Evolutionary conservation across 2,329 filamentous ascomycete genomes (phyloP).

Genomic region (Talaromyces albobiverticillius): DNA sequence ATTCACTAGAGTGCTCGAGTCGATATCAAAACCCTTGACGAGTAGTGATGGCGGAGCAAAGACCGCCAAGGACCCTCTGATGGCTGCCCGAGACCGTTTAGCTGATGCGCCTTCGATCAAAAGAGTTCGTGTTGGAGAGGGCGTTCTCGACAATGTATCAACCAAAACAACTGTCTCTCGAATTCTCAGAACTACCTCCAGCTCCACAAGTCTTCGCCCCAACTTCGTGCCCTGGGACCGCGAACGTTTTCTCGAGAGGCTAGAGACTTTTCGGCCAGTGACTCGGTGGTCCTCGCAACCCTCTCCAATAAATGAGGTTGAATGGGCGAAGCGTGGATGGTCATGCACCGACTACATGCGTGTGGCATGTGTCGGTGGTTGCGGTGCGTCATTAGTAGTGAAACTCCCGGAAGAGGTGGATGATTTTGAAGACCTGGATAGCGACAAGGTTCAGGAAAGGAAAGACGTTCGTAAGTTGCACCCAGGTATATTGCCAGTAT

Average conservation of each 20-base stretch:
- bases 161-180: slow-evolving; percentile 18
- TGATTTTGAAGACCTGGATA: slow-evolving; percentile 46
- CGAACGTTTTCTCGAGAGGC: slow-evolving; percentile 71
- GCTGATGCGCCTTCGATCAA: slow-evolving; percentile 29
- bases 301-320: slow-evolving; percentile 77
- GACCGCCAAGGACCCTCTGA: slow-evolving; percentile 18
- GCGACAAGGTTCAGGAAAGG: slow-evolving; percentile 39
- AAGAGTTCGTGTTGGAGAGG: slow-evolving; percentile 29
- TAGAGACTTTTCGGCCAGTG: slow-evolving; percentile 86
- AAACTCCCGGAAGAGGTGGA: slow-evolving; percentile 68
- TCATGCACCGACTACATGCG: slow-evolving; percentile 78
- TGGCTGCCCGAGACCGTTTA: slow-evolving; percentile 24
- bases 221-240: slow-evolving; percentile 87
- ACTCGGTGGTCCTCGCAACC: slow-evolving; percentile 95
- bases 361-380: slow-evolving; percentile 76
- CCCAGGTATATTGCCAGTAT: neutral
- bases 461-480: slow-evolving; percentile 42
- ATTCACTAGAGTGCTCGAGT: slow-evolving; percentile 46
- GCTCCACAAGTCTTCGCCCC: slow-evolving; percentile 44
- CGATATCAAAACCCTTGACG: slow-evolving; percentile 35
- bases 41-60: slow-evolving; percentile 20
- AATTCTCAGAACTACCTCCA: slow-evolving; percentile 25
- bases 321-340: slow-evolving; percentile 95
- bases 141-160: slow-evolving; percentile 17
- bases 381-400: slow-evolving; percentile 78